phyloP scores from a whole-genome alignment of 192 early-diverging fungal species.

The Dissophora globulifera region DNA sequence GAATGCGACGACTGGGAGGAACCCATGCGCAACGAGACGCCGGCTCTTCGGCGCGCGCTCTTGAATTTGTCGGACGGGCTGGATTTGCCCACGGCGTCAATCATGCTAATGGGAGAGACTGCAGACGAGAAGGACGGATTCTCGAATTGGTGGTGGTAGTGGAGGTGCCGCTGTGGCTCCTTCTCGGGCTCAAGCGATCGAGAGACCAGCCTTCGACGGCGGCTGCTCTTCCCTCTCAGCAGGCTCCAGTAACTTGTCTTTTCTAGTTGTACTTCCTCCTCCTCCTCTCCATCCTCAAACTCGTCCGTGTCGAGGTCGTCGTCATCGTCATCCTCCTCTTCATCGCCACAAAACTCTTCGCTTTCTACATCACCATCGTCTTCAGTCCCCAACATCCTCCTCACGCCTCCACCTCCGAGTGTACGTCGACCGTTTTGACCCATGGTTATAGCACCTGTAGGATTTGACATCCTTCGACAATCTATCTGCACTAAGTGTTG shows the following conservation, averaged over 20 bases:
- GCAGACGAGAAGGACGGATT: conserved; percentile 3
- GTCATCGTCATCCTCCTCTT: background rate
- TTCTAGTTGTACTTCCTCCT: conserved; percentile 4
- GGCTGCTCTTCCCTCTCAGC: conserved; percentile 10
- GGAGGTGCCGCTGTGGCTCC: conserved; percentile 8
- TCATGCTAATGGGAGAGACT: background rate
- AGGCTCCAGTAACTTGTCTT: conserved; percentile 18
- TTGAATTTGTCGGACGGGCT: background rate
- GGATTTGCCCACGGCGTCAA: background rate
- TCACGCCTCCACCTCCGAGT: too few species aligned
- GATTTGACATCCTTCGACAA: too few species aligned
- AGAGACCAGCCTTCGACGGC: background rate
- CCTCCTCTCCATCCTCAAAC: background rate
- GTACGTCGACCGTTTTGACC: too few species aligned
- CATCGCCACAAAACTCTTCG: background rate
- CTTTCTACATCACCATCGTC: background rate
- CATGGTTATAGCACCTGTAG: too few species aligned
- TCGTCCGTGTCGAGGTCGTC: too few species aligned
- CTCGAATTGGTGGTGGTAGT: background rate
- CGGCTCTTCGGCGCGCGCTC: conserved; percentile 12
- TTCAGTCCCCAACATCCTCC: background rate
- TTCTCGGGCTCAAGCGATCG: background rate
- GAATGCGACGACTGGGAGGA: too few species aligned
- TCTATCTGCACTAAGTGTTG: too few species aligned
- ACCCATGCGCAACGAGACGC: background rate